Evolutionary conservation across 2,329 filamentous ascomycete species (phyloP).

Genomic region (Colletotrichum echinochloae): DNA sequence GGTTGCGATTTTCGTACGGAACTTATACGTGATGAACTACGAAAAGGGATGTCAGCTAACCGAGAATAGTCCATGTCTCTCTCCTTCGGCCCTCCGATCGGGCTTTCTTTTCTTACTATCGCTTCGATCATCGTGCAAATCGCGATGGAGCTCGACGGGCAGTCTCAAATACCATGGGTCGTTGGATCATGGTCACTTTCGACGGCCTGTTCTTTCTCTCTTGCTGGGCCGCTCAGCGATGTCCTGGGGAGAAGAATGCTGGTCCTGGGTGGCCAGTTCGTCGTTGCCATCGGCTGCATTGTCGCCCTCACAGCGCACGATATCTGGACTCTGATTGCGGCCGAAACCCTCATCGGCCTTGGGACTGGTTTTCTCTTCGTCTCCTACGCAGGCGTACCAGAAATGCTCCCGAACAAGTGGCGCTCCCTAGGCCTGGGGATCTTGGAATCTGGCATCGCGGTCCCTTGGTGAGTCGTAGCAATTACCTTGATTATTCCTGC

Average conservation of each 20-base stretch:
- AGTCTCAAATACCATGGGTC: slow-evolving; percentile 34
- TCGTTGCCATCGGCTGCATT: slow-evolving; percentile 41
- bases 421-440: slow-evolving; percentile 41
- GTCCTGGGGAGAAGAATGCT: slow-evolving; percentile 34
- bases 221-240: slow-evolving; percentile 38
- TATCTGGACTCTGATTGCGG: slow-evolving; percentile 45
- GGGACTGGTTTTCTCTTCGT: slow-evolving; percentile 50
- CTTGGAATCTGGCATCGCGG: slow-evolving; percentile 37
- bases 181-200: slow-evolving; percentile 39
- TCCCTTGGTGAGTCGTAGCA: slow-evolving; percentile 41
- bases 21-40: too few relatives aligned
- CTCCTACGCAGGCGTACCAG: slow-evolving; percentile 49
- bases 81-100: slow-evolving; percentile 36
- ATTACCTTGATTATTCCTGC: slow-evolving; percentile 17
- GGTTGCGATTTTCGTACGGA: slow-evolving; percentile 35
- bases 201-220: slow-evolving; percentile 39
- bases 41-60: neutral
- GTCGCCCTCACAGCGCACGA: slow-evolving; percentile 45
- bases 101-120: slow-evolving; percentile 33
- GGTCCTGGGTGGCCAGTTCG: slow-evolving; percentile 33
- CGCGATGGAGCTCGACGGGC: slow-evolving; percentile 28
- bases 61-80: slow-evolving; percentile 29
- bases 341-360: slow-evolving; percentile 49
- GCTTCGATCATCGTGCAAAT: slow-evolving; percentile 37
- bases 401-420: slow-evolving; percentile 52